Base-by-base conservation (phyloP, 2,329 filamentous ascomycete genomes). In the Fusarium clavum region DNA sequence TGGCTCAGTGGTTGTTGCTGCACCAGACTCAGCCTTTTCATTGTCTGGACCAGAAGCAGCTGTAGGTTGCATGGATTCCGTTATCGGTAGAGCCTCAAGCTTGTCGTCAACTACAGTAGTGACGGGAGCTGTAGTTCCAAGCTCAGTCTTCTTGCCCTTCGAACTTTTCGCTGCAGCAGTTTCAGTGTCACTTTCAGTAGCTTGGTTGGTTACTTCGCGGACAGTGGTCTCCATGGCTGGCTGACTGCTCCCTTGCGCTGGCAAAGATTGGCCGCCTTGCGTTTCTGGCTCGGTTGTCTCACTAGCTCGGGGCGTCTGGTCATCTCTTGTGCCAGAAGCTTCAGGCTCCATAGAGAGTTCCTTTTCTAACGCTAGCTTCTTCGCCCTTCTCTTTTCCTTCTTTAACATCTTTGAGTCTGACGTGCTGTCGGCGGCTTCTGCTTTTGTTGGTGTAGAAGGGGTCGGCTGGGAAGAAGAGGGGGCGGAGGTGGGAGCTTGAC, bases 311-410 rank as follows among this genome's bases (percentile, higher is more conserved):
- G n/a, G 38, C 18, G 22, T 20, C 20, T 60, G 43, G 16, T 30
- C 27, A 41, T 60, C 57, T 48, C 25, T 45, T 30, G 56, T 41
- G 44, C 55, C 51, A 6, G 51, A 18, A 16, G 24, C 20, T 24
- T 34, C 14, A 22, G 34, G 5, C 22, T 69, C 57, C 16, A 56
- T 61, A 22, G 32, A 44, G 20, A 38, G 38, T 32, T 67, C 70
- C 13, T 58, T 52, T 58, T 69, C 57, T 13, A 64, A 64, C 22
- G 74, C 77, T 41, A 77, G 67, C 48, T 78, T 80, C 69, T 79
- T 78, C 12, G 76, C 75, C 66, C 79, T 79, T 58, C 79, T 81
- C 69, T 79, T 81, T 45, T 81, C 75, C 58, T 80, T 78, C 61
- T 77, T 79, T 20, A 72, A 71, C 61, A 74, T 76, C 61, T 77